A percentile compares a stretch with the other conserved stretches of the same genome.
phyloP scores from a whole-genome alignment of 768 basidiomycete genomes.

The Pholiota conissans region DNA sequence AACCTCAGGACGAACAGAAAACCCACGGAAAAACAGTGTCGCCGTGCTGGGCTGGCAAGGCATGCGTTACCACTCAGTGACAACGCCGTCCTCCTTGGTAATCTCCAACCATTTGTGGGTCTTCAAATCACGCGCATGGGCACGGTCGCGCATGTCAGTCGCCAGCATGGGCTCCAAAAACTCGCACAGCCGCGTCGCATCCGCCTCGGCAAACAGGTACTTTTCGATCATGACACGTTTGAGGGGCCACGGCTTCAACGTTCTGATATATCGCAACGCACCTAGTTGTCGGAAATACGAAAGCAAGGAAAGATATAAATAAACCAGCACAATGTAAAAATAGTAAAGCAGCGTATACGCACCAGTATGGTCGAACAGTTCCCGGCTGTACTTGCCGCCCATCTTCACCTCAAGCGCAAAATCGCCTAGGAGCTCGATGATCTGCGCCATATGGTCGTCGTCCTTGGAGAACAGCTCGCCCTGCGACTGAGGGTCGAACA shows the following conservation, averaged over 20 bases:
- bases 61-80: conserved; percentile 41
- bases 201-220: conserved; percentile 66
- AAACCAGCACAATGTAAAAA: background rate
- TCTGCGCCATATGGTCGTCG: conserved; percentile 95
- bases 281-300: conserved; percentile 43
- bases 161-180: conserved; percentile 80
- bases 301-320: background rate
- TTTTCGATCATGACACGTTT: conserved; percentile 87
- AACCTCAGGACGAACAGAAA: background rate
- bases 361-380: conserved; percentile 80
- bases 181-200: conserved; percentile 57
- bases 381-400: conserved; percentile 82
- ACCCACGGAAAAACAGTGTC: too few species aligned
- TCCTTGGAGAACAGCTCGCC: conserved; percentile 85
- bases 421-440: conserved; percentile 88
- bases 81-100: conserved; percentile 37
- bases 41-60: background rate
- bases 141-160: conserved; percentile 67
- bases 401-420: conserved; percentile 71
- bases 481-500: conserved; percentile 88
- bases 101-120: conserved; percentile 71
- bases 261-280: conserved; percentile 68
- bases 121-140: conserved; percentile 71
- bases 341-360: conserved; percentile 18
- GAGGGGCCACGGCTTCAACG: conserved; percentile 80